A percentile compares a stretch with the other conserved stretches of the same genome.
These are phyloP conservation scores for Phylloporus scabripes DNA, from an alignment of 768 basidiomycete genomes.

Conservation along the genomic window DNA sequence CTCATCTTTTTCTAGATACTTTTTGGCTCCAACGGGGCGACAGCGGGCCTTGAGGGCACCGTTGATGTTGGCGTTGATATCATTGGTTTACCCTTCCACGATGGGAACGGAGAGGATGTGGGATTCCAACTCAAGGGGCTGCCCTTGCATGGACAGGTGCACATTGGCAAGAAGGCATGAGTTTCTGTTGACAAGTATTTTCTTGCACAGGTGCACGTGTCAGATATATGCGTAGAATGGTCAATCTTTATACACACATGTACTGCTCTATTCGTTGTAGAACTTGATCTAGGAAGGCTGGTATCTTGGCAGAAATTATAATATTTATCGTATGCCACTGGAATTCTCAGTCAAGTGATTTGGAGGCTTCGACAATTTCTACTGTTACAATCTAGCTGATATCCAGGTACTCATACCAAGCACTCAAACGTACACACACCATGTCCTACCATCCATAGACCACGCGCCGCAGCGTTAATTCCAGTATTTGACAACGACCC, in stretches of 20 bases:
- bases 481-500: slow-evolving; percentile 38
- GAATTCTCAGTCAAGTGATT: too few relatives aligned
- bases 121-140: slow-evolving; percentile 58
- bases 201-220: slow-evolving; percentile 8
- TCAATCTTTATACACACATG: slow-evolving; percentile 8
- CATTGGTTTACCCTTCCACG: slow-evolving; percentile 52
- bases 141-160: slow-evolving; percentile 63
- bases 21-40: slow-evolving; percentile 57
- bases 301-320: neutral
- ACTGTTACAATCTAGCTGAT: too few relatives aligned
- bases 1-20: slow-evolving; percentile 48
- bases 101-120: slow-evolving; percentile 30
- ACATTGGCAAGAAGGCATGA: slow-evolving; percentile 52
- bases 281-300: slow-evolving; percentile 3
- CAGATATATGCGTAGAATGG: slow-evolving; percentile 4
- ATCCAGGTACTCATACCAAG: too few relatives aligned
- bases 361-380: too few relatives aligned
- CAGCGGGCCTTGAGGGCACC: slow-evolving; percentile 62
- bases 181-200: slow-evolving; percentile 1
- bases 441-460: slow-evolving; percentile 23
- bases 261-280: slow-evolving; percentile 17
- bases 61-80: slow-evolving; percentile 57
- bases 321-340: neutral
- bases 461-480: neutral
- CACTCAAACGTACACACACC: too few relatives aligned